Percentiles rank a stretch among this genome's conserved stretches.
Evolutionary conservation across 805 yeast genomes (phyloP).

Genomic region (Zygosaccharomyces bailii): DNA sequence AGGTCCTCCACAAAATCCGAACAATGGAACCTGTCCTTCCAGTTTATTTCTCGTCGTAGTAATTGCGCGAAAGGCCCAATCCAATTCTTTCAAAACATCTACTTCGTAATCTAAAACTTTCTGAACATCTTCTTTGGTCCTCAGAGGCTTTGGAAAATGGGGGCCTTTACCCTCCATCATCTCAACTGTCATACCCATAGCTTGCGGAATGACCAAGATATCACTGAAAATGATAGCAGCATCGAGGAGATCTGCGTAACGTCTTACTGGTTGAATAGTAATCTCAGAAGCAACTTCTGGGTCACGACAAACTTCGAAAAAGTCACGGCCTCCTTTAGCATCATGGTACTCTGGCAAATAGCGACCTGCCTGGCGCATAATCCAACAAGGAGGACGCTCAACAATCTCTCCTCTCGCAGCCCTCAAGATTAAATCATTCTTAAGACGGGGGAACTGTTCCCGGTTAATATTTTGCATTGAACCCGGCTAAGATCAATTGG

Average conservation of each 20-base stretch:
- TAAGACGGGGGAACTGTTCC: slow-evolving; percentile 61
- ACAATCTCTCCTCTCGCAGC: slow-evolving; percentile 89
- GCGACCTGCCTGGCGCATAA: slow-evolving; percentile 98
- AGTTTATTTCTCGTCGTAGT: slow-evolving; percentile 83
- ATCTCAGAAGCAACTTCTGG: slow-evolving; percentile 91
- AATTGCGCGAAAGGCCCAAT: slow-evolving; percentile 94
- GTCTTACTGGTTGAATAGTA: slow-evolving; percentile 93
- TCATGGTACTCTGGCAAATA: slow-evolving; percentile 87
- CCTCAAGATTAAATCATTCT: slow-evolving; percentile 86
- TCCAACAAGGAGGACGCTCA: slow-evolving; percentile 97
- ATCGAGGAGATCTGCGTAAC: slow-evolving; percentile 82
- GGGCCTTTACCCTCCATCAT: slow-evolving; percentile 97
- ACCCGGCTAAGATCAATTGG: neutral
- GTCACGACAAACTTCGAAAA: slow-evolving; percentile 92
- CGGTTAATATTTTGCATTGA: slow-evolving; percentile 14
- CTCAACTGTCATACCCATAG: slow-evolving; percentile 92
- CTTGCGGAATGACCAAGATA: slow-evolving; percentile 94
- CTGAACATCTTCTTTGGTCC: slow-evolving; percentile 64
- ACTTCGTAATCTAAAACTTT: slow-evolving; percentile 55
- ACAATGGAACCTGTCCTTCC: slow-evolving; percentile 85
- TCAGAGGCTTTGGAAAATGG: slow-evolving; percentile 81
- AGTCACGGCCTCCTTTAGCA: slow-evolving; percentile 81
- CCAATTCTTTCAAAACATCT: slow-evolving; percentile 73
- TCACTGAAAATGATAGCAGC: slow-evolving; percentile 97
- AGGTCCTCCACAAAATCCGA: slow-evolving; percentile 97